phyloP scores from a whole-genome alignment of 164 flowering plant genomes.

The Warburgia ugandensis region DNA sequence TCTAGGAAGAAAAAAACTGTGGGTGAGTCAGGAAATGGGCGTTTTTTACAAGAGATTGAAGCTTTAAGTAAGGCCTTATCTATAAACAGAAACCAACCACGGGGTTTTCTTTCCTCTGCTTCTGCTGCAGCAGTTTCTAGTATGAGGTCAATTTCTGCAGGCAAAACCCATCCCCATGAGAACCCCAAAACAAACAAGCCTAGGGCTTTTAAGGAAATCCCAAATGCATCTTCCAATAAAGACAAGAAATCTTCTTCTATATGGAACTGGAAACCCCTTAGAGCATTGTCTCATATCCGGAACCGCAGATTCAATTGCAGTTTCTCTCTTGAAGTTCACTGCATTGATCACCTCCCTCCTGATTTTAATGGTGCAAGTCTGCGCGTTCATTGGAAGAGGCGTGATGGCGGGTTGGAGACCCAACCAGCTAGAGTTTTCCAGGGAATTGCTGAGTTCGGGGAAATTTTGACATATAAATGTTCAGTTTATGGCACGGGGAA shows the following conservation, averaged over 20 bases:
- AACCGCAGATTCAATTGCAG: slow-evolving; percentile 49
- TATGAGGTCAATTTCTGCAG: slow-evolving; percentile 31
- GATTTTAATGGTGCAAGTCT: slow-evolving; percentile 38
- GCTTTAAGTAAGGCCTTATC: slow-evolving; percentile 72
- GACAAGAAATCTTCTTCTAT: slow-evolving; percentile 46
- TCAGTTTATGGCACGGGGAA: slow-evolving; percentile 65
- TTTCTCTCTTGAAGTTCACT: slow-evolving; percentile 70
- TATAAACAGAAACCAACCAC: slow-evolving; percentile 34
- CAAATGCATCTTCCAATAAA: slow-evolving; percentile 11
- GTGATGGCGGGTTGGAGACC: slow-evolving; percentile 52
- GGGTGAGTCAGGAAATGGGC: slow-evolving; percentile 36
- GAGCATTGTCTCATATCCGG: slow-evolving; percentile 55
- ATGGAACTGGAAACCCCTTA: slow-evolving; percentile 83
- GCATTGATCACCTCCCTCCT: slow-evolving; percentile 55
- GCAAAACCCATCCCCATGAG: slow-evolving; percentile 21
- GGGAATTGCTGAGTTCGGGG: slow-evolving; percentile 68
- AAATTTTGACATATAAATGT: slow-evolving; percentile 50
- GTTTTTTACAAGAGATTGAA: slow-evolving; percentile 68
- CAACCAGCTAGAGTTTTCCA: slow-evolving; percentile 39
- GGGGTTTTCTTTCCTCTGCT: too few relatives aligned
- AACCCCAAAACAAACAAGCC: slow-evolving; percentile 20
- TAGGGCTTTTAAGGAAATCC: slow-evolving; percentile 21
- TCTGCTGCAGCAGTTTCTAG: slow-evolving; percentile 14
- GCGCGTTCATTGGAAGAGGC: slow-evolving; percentile 78
- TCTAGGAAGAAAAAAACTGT: slow-evolving; percentile 30